Base-by-base conservation (phyloP, 1,139 yeast species). In the Arxiozyma heterogenica region DNA sequence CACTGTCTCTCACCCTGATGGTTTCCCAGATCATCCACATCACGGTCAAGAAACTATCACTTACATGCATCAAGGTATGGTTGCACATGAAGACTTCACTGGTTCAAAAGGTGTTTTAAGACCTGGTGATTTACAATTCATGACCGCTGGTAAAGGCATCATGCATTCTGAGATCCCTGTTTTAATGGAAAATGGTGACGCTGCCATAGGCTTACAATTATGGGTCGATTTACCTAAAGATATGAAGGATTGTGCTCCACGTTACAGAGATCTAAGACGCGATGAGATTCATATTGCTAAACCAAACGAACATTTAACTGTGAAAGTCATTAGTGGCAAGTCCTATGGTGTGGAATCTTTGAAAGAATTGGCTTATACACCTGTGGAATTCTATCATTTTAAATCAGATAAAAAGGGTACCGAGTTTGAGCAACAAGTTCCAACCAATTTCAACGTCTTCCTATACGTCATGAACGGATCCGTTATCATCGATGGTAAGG, bases 11-110 rank as follows among this genome's bases (percentile, higher is more conserved):
- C 79, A 81, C 17, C 78, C 77, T 21, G 87, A 88, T n/a, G 94
- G 94, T 0, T 89, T 89, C 73, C 96, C 96, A 6, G 93, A 87
- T 62, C 97, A 90, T 67, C 96, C 96, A 27, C 97, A 90, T 69
- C 79, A 88, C 57, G 96, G 96, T 38, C 94, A 87, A 71, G 96
- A 88, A 70, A 90, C 96, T 34, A 82, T 90, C 57, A 85, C 96
- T 3, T 81, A 84, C 63, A 73, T 90, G 54, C 71, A 83, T 56
- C 76, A 81, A 54, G 96, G 96, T 51, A 83, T 81, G 55, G 75
- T 90, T 71, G 93, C 94, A 34, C 97, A 90, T 69, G 96, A 88
- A 69, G 97, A 90, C 69, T 88, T 89, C 73, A 87, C 95, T 2
- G 96, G 96, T 1, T 75, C 84, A 41, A 78, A 80, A 55, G 96